phyloP scores from a whole-genome alignment of 1,284 basidiomycete species.

The Sparassis latifolia region DNA sequence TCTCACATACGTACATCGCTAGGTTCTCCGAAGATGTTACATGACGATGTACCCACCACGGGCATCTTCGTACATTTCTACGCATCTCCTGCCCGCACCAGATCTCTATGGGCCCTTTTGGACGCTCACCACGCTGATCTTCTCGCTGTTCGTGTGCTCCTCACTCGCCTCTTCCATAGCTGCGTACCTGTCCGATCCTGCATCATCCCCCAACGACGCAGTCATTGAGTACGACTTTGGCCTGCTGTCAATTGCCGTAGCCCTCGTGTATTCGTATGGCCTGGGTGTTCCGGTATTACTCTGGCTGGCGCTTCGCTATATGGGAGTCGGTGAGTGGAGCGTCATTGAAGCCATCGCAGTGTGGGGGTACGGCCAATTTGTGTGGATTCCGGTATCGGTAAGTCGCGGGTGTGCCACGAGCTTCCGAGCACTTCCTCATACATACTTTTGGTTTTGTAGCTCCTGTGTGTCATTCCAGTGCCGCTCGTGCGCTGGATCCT shows the following conservation, averaged over 20 bases:
- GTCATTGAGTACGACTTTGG: conserved; percentile 76
- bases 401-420: conserved; percentile 18
- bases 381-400: conserved; percentile 77
- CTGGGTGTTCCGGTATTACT: conserved; percentile 73
- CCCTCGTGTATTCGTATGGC: conserved; percentile 82
- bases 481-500: conserved; percentile 77
- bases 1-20: neutral
- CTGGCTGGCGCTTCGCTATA: conserved; percentile 76
- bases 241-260: conserved; percentile 74
- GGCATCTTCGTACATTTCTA: conserved; percentile 45
- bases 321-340: conserved; percentile 83
- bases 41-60: conserved; percentile 63
- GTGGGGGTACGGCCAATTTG: conserved; percentile 72
- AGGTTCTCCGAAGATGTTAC: conserved; percentile 69
- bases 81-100: conserved; percentile 55
- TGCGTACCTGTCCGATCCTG: conserved; percentile 66
- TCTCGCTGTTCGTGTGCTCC: conserved; percentile 86
- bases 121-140: conserved; percentile 89
- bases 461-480: conserved; percentile 80
- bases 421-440: neutral
- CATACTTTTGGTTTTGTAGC: conserved; percentile 29
- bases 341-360: conserved; percentile 72
- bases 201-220: conserved; percentile 25
- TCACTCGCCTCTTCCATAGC: conserved; percentile 82
- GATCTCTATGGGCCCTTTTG: conserved; percentile 92